Evolutionary conservation across 2,329 filamentous ascomycete species (phyloP).

Genomic region (Fusarium algeriense): DNA sequence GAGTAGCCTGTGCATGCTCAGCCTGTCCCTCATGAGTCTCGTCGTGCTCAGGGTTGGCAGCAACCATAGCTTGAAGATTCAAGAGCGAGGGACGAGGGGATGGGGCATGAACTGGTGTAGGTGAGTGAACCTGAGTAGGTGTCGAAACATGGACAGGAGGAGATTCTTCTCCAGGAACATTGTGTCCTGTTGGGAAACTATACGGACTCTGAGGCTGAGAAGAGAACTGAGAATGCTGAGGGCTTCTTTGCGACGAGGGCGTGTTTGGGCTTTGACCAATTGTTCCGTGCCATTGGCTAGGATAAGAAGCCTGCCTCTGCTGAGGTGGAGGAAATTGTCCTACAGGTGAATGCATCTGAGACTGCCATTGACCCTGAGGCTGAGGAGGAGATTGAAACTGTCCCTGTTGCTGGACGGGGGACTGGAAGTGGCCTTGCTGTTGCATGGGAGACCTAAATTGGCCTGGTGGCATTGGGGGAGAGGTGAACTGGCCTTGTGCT

Average conservation of each 20-base stretch:
- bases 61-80: constrained; percentile 27
- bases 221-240: constrained; percentile 22
- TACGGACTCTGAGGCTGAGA: constrained; percentile 19
- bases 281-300: constrained; percentile 54
- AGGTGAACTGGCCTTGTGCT: constrained; percentile 11
- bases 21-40: background rate
- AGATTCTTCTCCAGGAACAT: constrained; percentile 20
- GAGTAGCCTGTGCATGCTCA: background rate
- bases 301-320: constrained; percentile 53
- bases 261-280: constrained; percentile 46
- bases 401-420: constrained; percentile 17
- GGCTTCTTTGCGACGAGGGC: constrained; percentile 26
- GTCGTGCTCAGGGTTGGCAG: constrained; percentile 12
- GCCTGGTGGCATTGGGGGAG: constrained; percentile 5
- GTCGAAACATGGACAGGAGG: constrained; percentile 30
- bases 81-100: constrained; percentile 30
- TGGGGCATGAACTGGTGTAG: constrained; percentile 27
- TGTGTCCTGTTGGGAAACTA: constrained; percentile 13
- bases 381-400: constrained; percentile 28
- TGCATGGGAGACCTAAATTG: constrained; percentile 11
- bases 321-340: constrained; percentile 56
- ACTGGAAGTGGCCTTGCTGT: constrained; percentile 12
- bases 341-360: constrained; percentile 12
- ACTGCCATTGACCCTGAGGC: constrained; percentile 29
- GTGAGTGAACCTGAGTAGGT: constrained; percentile 27